phyloP scores from a whole-genome alignment of 2,329 filamentous ascomycete genomes.

The Colletotrichum sansevieriae region DNA sequence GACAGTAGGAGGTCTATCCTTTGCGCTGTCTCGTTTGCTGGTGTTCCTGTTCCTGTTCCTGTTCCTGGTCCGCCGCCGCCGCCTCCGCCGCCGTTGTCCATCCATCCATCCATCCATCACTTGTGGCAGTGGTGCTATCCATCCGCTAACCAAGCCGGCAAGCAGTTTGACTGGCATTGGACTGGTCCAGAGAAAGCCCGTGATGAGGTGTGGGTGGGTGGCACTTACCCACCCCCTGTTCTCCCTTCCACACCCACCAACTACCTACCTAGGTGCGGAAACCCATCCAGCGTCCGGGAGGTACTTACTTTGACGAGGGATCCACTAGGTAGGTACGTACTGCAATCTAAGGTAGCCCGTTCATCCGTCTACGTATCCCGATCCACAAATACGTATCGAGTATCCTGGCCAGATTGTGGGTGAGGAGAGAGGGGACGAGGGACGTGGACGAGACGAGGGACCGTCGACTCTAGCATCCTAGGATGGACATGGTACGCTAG shows the following conservation, averaged over 20 bases:
- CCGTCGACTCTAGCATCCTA: slow-evolving; percentile 40
- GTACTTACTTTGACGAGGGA: slow-evolving; percentile 9
- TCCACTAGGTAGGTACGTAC: slow-evolving; percentile 35
- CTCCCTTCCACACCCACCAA: slow-evolving; percentile 32
- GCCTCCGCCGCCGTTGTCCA: slow-evolving; percentile 26
- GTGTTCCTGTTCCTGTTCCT: slow-evolving; percentile 43
- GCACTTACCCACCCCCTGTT: slow-evolving; percentile 27
- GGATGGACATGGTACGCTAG: slow-evolving; percentile 46
- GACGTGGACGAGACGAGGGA: slow-evolving; percentile 45
- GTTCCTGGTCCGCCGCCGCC: slow-evolving; percentile 47
- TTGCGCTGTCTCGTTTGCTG: slow-evolving; percentile 48
- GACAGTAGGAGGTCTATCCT: slow-evolving; percentile 37
- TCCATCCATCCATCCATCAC: slow-evolving; percentile 42
- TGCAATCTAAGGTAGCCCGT: neutral
- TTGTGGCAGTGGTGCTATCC: neutral
- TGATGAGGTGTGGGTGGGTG: slow-evolving; percentile 14
- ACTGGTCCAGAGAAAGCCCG: too few relatives aligned
- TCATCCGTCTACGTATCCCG: slow-evolving; percentile 7
- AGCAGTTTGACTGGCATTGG: slow-evolving; percentile 21
- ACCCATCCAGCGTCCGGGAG: slow-evolving; percentile 31
- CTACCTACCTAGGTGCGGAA: slow-evolving; percentile 19
- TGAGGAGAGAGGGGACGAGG: slow-evolving; percentile 53
- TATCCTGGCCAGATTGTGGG: slow-evolving; percentile 55
- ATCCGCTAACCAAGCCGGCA: slow-evolving; percentile 14
- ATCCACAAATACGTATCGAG: slow-evolving; percentile 29